Conservation (phyloP, 805 yeast genomes). For the Wickerhamiella vanderwaltii region DNA sequence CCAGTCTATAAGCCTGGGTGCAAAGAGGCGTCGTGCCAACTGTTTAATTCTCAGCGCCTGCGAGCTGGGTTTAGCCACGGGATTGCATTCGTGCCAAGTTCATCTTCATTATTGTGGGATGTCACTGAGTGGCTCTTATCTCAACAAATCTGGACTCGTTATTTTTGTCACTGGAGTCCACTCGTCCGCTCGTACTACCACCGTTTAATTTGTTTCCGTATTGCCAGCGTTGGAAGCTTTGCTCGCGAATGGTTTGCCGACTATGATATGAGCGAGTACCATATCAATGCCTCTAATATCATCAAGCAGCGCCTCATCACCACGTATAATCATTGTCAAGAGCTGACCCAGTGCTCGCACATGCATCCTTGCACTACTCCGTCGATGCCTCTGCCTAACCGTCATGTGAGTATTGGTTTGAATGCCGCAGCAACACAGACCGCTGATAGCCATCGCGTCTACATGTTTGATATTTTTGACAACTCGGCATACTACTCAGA, state of each 20-base stretch:
- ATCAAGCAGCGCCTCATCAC: slow-evolving; percentile 18
- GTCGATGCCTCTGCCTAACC: slow-evolving; percentile 24
- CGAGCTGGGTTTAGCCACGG: slow-evolving; percentile 5
- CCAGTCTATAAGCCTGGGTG: slow-evolving; percentile 16
- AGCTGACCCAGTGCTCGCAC: slow-evolving; percentile 10
- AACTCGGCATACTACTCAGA: slow-evolving; percentile 26
- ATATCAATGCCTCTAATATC: slow-evolving; percentile 21
- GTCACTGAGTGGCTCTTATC: slow-evolving; percentile 45
- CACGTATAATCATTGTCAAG: slow-evolving; percentile 17
- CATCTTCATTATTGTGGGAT: slow-evolving; percentile 36
- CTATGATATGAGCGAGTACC: slow-evolving; percentile 22
- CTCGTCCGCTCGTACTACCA: slow-evolving; percentile 57
- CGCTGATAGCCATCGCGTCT: slow-evolving; percentile 20
- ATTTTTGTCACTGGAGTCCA: slow-evolving; percentile 72
- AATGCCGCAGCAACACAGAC: slow-evolving; percentile 18
- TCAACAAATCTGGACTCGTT: slow-evolving; percentile 38
- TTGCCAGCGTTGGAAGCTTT: slow-evolving; percentile 28
- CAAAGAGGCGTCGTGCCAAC: neutral
- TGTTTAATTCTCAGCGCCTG: neutral
- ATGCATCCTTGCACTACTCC: slow-evolving; percentile 18
- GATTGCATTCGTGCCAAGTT: slow-evolving; percentile 3
- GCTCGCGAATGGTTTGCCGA: slow-evolving; percentile 18
- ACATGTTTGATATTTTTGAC: slow-evolving; percentile 30
- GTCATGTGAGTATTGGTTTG: slow-evolving; percentile 21
- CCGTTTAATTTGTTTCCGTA: slow-evolving; percentile 56